phyloP scores from a whole-genome alignment of 352 stramenopile species.

The Aphanomyces euteiches region DNA sequence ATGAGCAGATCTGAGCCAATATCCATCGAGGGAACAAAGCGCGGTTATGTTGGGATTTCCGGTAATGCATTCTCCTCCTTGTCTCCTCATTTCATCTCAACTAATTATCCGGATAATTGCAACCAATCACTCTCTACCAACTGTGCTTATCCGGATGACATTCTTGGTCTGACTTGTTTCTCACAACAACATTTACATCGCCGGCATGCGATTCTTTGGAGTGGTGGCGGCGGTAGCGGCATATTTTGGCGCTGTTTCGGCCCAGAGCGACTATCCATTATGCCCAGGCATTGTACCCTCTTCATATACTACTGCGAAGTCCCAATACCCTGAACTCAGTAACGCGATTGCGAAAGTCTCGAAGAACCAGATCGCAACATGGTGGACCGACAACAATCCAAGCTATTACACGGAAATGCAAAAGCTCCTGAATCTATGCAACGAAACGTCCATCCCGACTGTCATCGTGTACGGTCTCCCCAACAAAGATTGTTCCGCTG shows the following conservation, averaged over 20 bases:
- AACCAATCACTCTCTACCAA: neutral
- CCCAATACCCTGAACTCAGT: constrained; percentile 35
- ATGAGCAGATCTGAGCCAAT: no score
- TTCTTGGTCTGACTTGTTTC: neutral
- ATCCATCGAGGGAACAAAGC: no score
- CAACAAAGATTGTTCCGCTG: constrained; percentile 66
- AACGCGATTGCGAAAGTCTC: constrained; percentile 35
- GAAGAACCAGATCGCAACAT: constrained; percentile 46
- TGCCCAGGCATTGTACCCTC: neutral
- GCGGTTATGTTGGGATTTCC: no score
- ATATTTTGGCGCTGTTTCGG: neutral
- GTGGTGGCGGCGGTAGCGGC: neutral
- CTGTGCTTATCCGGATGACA: constrained; percentile 10
- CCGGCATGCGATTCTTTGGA: neutral
- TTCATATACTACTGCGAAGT: neutral
- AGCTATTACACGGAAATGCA: constrained; percentile 39
- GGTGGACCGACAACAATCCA: constrained; percentile 55
- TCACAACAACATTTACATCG: neutral
- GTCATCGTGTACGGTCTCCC: constrained; percentile 70
- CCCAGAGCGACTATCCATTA: neutral
- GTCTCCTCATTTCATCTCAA: neutral
- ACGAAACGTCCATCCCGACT: constrained; percentile 36
- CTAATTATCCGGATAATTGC: neutral
- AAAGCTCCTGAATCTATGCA: constrained; percentile 33
- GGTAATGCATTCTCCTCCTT: no score